Base-by-base conservation (phyloP, 768 basidiomycete species). In the Holtermannia corniformis region DNA sequence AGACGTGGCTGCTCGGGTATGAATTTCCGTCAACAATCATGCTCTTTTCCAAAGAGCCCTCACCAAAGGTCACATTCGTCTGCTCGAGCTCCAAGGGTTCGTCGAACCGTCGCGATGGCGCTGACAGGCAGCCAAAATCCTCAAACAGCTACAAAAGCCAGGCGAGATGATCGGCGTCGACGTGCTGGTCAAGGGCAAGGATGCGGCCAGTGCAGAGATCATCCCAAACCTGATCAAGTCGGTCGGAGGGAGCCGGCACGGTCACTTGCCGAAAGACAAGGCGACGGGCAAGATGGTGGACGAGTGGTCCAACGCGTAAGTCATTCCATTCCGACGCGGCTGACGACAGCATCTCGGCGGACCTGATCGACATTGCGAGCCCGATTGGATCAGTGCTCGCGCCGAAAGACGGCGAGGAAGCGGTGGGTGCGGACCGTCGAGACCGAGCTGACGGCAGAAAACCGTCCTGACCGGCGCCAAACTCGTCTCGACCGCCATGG, bases 1-100 rank as follows among this genome's bases (percentile, higher is more conserved):
- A 95, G 93, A 92, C 91, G 67, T 95, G 91, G 87, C 78, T 99
- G 16, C 79, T 97, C 37, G 93, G 92, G 13, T 97, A 91, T 72
- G 93, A 99, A 73, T 97, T 97, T 67, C 95, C 93, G 2, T 89
- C 90, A 0, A 96, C 93, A 0, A 76, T 96, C 24, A 78, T 92
- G 53, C 76, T 96, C 19, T 86, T 97, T 63, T 79, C 83, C 52
- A 57, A 58, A 46, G 58, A 60, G 5, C 59, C 63, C 16, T 26
- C 84, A 63, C 77, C 83, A 50, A 85, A 80, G 64, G 74, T 97
- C 19, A 76, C 76, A 27, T 84, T 96, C 40, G 75, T 95, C 23
- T 91, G 87, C 58, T 92, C 89, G 21, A 79, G 86, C 1, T 86
- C 84, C 19, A 93, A 96, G 80, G 86, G 91, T 89, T 56, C 56